These are phyloP conservation scores for Solanum bukasovii DNA, from an alignment of 257 asterid genomes.

Conservation along the genomic window DNA sequence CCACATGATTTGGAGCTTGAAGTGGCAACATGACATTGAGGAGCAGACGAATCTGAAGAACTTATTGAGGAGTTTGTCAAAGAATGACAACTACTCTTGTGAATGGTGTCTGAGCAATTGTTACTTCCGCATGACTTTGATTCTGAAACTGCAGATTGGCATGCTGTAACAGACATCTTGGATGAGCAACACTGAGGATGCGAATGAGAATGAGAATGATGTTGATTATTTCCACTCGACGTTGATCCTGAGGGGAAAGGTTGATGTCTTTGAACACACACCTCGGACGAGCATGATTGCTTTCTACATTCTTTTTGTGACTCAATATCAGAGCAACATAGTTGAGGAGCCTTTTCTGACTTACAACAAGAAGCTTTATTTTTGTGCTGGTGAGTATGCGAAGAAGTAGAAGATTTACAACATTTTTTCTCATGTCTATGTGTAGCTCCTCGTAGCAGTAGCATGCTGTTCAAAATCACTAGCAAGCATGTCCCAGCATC, in stretches of 20 bases:
- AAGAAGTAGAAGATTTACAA: constrained; percentile 1
- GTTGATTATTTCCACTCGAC: neutral
- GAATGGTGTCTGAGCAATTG: neutral
- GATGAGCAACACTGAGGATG: neutral
- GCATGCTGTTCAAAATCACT: constrained; percentile 81
- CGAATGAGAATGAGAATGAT: neutral
- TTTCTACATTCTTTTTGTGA: constrained; percentile 5
- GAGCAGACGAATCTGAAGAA: neutral
- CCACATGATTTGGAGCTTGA: neutral
- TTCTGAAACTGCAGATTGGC: neutral
- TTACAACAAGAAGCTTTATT: neutral
- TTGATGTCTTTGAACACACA: neutral
- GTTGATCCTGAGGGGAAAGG: neutral
- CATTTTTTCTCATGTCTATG: neutral
- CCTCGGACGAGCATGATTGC: constrained; percentile 10
- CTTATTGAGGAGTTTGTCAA: neutral
- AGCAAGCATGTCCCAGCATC: constrained; percentile 79
- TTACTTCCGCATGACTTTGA: neutral
- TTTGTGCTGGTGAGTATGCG: constrained; percentile 1
- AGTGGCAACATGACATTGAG: neutral
- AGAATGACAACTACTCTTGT: neutral
- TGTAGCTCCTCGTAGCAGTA: constrained; percentile 28
- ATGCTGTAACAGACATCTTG: neutral
- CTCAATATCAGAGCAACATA: constrained; percentile 14
- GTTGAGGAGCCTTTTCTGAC: neutral